Base-by-base conservation (phyloP, 495 filamentous ascomycete species). In the Penicillium daleae region DNA sequence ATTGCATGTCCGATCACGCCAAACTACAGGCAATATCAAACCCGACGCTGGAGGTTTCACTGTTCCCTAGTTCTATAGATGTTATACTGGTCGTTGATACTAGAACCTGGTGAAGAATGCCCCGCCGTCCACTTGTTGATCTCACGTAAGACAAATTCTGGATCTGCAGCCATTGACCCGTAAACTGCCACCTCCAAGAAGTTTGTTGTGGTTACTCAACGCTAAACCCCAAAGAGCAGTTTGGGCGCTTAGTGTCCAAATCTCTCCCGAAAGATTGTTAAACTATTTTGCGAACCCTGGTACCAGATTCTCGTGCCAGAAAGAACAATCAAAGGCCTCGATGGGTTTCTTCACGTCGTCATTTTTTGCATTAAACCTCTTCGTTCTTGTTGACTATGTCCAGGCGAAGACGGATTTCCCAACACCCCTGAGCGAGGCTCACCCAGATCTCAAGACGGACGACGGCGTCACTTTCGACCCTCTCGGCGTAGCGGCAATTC, bases 401-500 rank as follows among this genome's bases (percentile, higher is more conserved):
- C 46, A 50, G 4, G 46, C 46, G 46, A 26, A 17, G 6, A 50
- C 24, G 46, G 46, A 50, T 5, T 60, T 60, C 32, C 58, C 58
- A 32, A n/a, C 24, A 3, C 39, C 58, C 21, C 21, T 60, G n/a
- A 42, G 40, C n/a, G 33, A 60, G 9, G 24, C 40, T 13, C 58
- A 53, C 9, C 40, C 48, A n/a, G 17, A 54, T 19, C 66, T 39
- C 63, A 64, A 56, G 33, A 9, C 15, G 5, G 44, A 62, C 7
- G 26, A 57, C 39, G 60, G 44, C 2, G 69, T 74, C 37, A 66
- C 72, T 21, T 74, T 74, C 60, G 72, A 74, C 33, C 72, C 72
- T 1, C 68, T 74, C 15, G 72, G 72, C 33, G 72, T 74, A 22
- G 72, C 72, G 0, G 72, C 72, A 5, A 66, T 74, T 6, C 64